Base-by-base conservation (phyloP, 306 rosid species). In the Albizia julibrissin region DNA sequence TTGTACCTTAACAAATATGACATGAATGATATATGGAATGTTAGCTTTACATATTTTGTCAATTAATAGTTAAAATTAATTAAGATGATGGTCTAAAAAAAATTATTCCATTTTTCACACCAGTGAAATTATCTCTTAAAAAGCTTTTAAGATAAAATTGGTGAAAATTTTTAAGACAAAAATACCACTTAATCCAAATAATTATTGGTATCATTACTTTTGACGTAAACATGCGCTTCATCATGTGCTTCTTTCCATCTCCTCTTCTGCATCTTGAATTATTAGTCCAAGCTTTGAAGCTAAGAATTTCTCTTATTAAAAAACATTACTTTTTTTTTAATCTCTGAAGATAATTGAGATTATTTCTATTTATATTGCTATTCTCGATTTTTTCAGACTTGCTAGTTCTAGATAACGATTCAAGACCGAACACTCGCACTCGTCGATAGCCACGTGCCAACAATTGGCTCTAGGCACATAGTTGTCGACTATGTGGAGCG, bases 271-370 rank as follows among this genome's bases (percentile, higher is more conserved):
- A 15, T 24, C 37, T 44, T 71, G 65, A 74, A 74, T 74, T 42
- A 74, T 74, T 74, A 52, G 12, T 21, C 47, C 47, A 50, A 52
- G 13, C 67, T 74, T 74, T 10, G 39, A 74, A 74, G 77, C 49
- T 12, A 74, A 74, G 78, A 34, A 14, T 74, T 16, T 6, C 42
- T n/a, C 34, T 6, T 21, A 19, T 58, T 10, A 59, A 59, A 59
- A 10, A 10, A 11, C 3, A 12, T 61, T 61, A 50, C 6, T 50
- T 18, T 5, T 19, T 16, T 26, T 12, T 61, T 1, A 26, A 26
- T 2, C 62, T 0, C 26, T 56, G 12, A 47, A 47, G 62, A 56
- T 56, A 9, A 21, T 26, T 26, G 19, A 24, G 67, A 1, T 61
- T 6, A 61, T 11, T 11, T 37, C 40, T 37, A 37, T 37, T 37